Base-by-base conservation (phyloP, 164 flowering plant species). In the Vitis amurensis region DNA sequence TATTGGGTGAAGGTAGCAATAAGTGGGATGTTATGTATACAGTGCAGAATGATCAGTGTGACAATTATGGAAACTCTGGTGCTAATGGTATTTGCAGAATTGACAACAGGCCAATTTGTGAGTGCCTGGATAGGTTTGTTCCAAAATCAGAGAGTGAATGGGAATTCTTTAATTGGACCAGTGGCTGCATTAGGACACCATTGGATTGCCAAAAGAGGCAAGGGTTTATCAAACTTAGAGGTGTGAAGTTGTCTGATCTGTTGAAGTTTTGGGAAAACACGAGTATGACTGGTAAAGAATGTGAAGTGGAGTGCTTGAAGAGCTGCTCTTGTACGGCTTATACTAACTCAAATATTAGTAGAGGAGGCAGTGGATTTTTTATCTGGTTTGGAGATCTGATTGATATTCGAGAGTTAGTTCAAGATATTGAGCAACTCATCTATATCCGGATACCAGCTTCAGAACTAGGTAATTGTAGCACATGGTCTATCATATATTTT, bases 321-420 rank as follows among this genome's bases (percentile, higher is more conserved):
- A 74, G 71, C 31, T 77, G 80, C 48, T 77, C 80, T 14, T 77
- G 83, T 55, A 23, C 49, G 11, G 79, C 79, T 9, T 78, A 78
- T 59, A 51, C 81, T 44, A 56, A 23, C 27, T 23, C 27, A 23
- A 23, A 23, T 23, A 1, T 23, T 23, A 23, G 11, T 17, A 65
- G 57, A 1, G 30, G 53, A 9, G 79, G 75, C 7, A 67, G 61
- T 16, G 73, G 72, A 10, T 82, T 83, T 31, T 50, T 78, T 2
- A 4, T 71, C 1, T 82, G 85, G 85, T 73, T 59, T 53, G 79
- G 73, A 10, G 66, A 71, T 59, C 56, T 82, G 50, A 3, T 70
- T 37, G 81, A 82, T 69, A 44, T 69, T 9, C 61, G 71, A 69
- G 13, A 60, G 15, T 52, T 49, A 5, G 0, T 49, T 1, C 55